Conservation (phyloP, 345 rosid species). For the Dipteronia dyeriana region DNA sequence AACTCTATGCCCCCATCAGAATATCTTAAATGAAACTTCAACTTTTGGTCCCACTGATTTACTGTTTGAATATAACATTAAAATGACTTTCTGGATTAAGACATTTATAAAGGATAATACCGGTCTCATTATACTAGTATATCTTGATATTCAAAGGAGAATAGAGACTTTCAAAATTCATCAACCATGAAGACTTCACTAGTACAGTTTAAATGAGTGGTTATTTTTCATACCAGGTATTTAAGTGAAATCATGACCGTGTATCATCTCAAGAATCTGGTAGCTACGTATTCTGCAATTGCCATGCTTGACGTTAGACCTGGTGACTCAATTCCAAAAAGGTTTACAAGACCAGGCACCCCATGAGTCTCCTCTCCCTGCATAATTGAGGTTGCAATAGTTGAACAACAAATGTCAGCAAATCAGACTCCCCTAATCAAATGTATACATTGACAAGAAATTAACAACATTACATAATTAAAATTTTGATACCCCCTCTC, state of each 20-base stretch:
- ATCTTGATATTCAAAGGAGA: not conserved
- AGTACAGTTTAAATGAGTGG: not conserved
- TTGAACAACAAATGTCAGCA: not conserved
- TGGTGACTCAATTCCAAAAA: constrained; percentile 93
- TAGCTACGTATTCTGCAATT: constrained; percentile 72
- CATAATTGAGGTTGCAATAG: constrained; percentile 11
- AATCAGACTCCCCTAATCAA: not conserved
- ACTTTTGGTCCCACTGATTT: too few relatives aligned
- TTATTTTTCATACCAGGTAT: not conserved
- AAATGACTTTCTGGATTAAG: too few relatives aligned
- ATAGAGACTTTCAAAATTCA: not conserved
- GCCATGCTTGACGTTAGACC: constrained; percentile 95
- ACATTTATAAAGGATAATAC: too few relatives aligned
- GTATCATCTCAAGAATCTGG: constrained; percentile 44
- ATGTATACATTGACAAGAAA: not conserved
- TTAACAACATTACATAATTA: not conserved
- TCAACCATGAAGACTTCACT: not conserved
- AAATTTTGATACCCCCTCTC: too few relatives aligned
- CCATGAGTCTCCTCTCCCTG: constrained; percentile 88
- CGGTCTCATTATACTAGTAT: not conserved
- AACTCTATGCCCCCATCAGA: too few relatives aligned
- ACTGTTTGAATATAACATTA: too few relatives aligned
- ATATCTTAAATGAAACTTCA: too few relatives aligned
- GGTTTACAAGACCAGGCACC: constrained; percentile 82
- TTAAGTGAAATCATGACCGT: not conserved